Evolutionary conservation across 2,329 filamentous ascomycete genomes (phyloP).

Genomic region (Ophiostoma australiae): DNA sequence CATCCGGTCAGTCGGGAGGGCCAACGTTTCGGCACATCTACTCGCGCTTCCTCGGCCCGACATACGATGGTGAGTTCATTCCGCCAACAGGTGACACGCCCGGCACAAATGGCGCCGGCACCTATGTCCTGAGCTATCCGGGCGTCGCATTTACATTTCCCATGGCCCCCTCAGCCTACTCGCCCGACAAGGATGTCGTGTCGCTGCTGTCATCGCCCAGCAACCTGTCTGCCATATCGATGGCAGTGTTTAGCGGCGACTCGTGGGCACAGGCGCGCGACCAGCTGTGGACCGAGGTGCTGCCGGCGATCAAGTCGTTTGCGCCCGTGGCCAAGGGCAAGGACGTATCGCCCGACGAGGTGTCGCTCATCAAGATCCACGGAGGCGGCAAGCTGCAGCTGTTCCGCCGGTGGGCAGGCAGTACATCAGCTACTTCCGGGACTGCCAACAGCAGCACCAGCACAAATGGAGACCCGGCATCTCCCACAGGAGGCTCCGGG

Average conservation of each 20-base stretch:
- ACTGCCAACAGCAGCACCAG: background rate
- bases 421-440: background rate
- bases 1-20: constrained; percentile 39
- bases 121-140: constrained; percentile 89
- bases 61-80: constrained; percentile 89
- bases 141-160: constrained; percentile 92
- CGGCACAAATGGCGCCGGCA: constrained; percentile 55
- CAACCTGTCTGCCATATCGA: constrained; percentile 70
- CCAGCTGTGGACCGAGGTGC: constrained; percentile 67
- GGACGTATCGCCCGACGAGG: constrained; percentile 80
- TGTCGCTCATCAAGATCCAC: constrained; percentile 72
- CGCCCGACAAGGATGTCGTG: constrained; percentile 73
- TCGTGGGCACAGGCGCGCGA: constrained; percentile 84
- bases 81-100: constrained; percentile 46
- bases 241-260: constrained; percentile 85
- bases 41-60: constrained; percentile 85
- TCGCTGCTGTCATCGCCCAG: constrained; percentile 74
- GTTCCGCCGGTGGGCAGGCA: constrained; percentile 59
- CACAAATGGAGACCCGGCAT: background rate
- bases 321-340: constrained; percentile 64
- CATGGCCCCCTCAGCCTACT: constrained; percentile 68
- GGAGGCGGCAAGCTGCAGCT: constrained; percentile 76
- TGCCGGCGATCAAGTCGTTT: constrained; percentile 69
- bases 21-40: constrained; percentile 88
- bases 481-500: background rate